A percentile compares a stretch with the other conserved stretches of the same genome.
Evolutionary conservation across 768 basidiomycete species (phyloP).

Genomic region (Lactarius psammicola): DNA sequence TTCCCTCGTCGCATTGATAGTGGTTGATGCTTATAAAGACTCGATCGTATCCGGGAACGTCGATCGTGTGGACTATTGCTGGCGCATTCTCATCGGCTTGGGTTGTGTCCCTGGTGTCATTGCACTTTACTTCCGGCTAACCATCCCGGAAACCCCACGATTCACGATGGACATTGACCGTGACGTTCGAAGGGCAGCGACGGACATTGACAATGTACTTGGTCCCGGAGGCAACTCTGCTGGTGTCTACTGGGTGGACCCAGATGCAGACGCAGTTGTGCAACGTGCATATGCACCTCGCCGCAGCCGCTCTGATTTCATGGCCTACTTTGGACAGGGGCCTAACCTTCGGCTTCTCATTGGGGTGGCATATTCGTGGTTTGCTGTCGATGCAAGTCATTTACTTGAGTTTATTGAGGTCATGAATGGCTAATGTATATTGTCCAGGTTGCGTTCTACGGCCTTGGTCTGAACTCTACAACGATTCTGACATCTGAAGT

Average conservation of each 20-base stretch:
- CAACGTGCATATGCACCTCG: constrained; percentile 67
- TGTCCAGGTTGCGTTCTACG: constrained; percentile 78
- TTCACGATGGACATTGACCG: constrained; percentile 90
- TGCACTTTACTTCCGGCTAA: constrained; percentile 89
- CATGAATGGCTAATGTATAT: neutral
- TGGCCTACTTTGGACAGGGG: constrained; percentile 63
- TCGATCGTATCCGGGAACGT: constrained; percentile 48
- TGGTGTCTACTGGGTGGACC: constrained; percentile 48
- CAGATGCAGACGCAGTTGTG: constrained; percentile 53
- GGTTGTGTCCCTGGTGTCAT: constrained; percentile 79
- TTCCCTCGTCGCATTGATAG: constrained; percentile 61
- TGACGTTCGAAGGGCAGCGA: constrained; percentile 68
- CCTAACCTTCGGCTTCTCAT: constrained; percentile 74
- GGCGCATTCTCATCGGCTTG: constrained; percentile 87
- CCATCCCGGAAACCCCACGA: constrained; percentile 89
- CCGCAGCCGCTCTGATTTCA: constrained; percentile 66
- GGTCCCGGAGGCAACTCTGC: constrained; percentile 30
- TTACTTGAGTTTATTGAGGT: neutral
- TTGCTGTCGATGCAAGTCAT: constrained; percentile 73
- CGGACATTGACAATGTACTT: constrained; percentile 70
- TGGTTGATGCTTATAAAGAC: constrained; percentile 65
- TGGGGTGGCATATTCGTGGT: constrained; percentile 82
- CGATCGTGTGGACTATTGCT: constrained; percentile 66
- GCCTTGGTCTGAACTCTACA: constrained; percentile 78
- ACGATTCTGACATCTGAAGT: constrained; percentile 61